These are phyloP conservation scores for Colletotrichum sp. DNA, from an alignment of 2,329 filamentous ascomycete genomes.

Conservation along the genomic window DNA sequence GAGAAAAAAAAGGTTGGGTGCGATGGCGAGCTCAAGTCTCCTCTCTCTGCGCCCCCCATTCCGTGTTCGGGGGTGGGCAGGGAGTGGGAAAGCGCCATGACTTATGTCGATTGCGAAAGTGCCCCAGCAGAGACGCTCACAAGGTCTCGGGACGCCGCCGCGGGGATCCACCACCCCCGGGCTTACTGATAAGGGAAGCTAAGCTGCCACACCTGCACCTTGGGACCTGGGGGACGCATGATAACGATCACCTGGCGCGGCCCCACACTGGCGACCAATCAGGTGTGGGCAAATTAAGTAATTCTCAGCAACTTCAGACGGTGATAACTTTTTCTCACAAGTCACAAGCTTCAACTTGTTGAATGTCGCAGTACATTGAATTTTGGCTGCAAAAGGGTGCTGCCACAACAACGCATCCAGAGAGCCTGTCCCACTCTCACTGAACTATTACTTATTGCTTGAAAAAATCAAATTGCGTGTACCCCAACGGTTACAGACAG, in stretches of 20 bases:
- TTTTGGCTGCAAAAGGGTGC: not conserved
- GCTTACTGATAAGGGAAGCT: slow-evolving; percentile 16
- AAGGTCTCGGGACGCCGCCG: not conserved
- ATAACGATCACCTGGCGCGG: not conserved
- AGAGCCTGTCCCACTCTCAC: not conserved
- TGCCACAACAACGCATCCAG: not conserved
- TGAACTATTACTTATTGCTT: not conserved
- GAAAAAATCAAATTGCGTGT: not conserved
- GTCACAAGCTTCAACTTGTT: slow-evolving; percentile 10
- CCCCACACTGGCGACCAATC: slow-evolving; percentile 9
- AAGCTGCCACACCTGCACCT: not conserved
- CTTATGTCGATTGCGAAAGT: slow-evolving; percentile 16
- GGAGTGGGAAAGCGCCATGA: slow-evolving; percentile 2
- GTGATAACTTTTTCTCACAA: slow-evolving; percentile 13
- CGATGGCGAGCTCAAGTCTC: not conserved
- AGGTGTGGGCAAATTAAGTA: slow-evolving; percentile 10
- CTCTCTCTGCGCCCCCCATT: not conserved
- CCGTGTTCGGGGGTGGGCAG: slow-evolving; percentile 8
- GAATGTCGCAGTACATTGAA: not conserved
- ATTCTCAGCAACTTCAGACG: slow-evolving; percentile 20
- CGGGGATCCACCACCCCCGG: slow-evolving; percentile 1
- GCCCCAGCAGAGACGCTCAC: slow-evolving; percentile 5
- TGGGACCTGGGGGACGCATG: slow-evolving; percentile 8
- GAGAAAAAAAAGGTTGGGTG: not conserved
- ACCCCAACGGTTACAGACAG: not conserved